A percentile compares a stretch with the other conserved stretches of the same genome.
Evolutionary conservation across 2,329 filamentous ascomycete species (phyloP).

Genomic region (Nigrospora osmanthi): DNA sequence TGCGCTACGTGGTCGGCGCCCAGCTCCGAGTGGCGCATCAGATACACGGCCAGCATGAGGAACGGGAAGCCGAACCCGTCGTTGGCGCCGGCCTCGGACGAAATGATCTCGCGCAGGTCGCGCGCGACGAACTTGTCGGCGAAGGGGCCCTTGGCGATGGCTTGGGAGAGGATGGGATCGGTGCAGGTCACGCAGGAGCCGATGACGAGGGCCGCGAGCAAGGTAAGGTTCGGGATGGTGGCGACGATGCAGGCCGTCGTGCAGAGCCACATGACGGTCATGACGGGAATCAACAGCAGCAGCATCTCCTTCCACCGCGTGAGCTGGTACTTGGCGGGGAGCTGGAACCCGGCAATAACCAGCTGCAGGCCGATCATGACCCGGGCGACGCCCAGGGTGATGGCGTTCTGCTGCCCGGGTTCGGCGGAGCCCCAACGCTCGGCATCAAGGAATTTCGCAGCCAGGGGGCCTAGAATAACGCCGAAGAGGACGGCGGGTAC

Average conservation of each 20-base stretch:
- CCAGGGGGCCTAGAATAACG: conserved; percentile 45
- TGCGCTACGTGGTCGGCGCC: conserved; percentile 25
- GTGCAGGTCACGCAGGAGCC: conserved; percentile 55
- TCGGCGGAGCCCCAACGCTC: conserved; percentile 29
- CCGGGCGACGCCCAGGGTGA: conserved; percentile 41
- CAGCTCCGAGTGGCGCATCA: conserved; percentile 37
- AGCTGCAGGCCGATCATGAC: conserved; percentile 56
- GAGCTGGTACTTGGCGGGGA: conserved; percentile 47
- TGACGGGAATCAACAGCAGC: conserved; percentile 48
- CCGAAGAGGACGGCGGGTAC: conserved; percentile 48
- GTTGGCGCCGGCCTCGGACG: conserved; percentile 53
- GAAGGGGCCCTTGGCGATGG: conserved; percentile 55
- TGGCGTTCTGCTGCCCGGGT: conserved; percentile 25
- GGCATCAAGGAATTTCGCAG: conserved; percentile 42
- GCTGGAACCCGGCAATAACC: conserved; percentile 55
- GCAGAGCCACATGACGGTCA: conserved; percentile 55
- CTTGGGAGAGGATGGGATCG: conserved; percentile 54
- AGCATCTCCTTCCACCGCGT: conserved; percentile 43
- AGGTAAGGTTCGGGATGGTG: conserved; percentile 44
- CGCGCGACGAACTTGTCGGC: conserved; percentile 53
- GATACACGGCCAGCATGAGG: conserved; percentile 47
- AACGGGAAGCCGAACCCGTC: conserved; percentile 58
- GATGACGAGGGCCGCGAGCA: conserved; percentile 48
- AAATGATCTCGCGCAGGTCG: conserved; percentile 52
- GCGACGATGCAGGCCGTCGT: conserved; percentile 48